A percentile compares a stretch with the other conserved stretches of the same genome.
These are phyloP conservation scores for Termitomyces bulborhizus DNA, from an alignment of 768 basidiomycete species.

Conservation along the genomic window DNA sequence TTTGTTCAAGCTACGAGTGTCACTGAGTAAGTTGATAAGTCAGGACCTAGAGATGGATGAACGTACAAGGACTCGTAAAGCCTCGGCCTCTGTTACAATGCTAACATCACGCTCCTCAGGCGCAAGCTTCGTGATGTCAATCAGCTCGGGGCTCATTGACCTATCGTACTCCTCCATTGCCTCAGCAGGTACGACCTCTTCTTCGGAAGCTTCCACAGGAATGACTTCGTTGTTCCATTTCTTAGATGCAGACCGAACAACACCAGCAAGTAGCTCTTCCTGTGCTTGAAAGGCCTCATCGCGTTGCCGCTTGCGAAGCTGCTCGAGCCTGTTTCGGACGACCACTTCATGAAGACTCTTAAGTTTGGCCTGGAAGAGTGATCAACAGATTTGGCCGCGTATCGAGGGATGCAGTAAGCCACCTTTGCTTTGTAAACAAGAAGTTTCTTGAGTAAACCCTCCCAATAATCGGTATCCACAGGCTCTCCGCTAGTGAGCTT, in stretches of 20 bases:
- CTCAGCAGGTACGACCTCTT: conserved; percentile 38
- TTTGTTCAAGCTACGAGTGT: conserved; percentile 59
- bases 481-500: conserved; percentile 92
- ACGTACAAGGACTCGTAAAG: conserved; percentile 59
- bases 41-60: background rate
- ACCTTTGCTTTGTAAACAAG: conserved; percentile 98
- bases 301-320: conserved; percentile 90
- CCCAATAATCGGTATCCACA: conserved; percentile 98
- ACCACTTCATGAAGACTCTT: conserved; percentile 93
- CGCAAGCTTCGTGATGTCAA: conserved; percentile 65
- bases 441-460: conserved; percentile 82
- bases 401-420: background rate
- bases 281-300: conserved; percentile 95
- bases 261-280: conserved; percentile 81
- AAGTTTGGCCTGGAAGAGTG: conserved; percentile 66
- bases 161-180: conserved; percentile 77
- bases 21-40: background rate
- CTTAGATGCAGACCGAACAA: conserved; percentile 51
- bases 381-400: background rate
- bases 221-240: conserved; percentile 29
- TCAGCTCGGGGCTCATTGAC: conserved; percentile 77
- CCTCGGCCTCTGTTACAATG: conserved; percentile 65
- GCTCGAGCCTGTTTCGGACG: conserved; percentile 91
- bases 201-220: conserved; percentile 24
- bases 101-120: conserved; percentile 80